Evolutionary conservation across 106 monocot species (phyloP).

Genomic region (Allium cepa): DNA sequence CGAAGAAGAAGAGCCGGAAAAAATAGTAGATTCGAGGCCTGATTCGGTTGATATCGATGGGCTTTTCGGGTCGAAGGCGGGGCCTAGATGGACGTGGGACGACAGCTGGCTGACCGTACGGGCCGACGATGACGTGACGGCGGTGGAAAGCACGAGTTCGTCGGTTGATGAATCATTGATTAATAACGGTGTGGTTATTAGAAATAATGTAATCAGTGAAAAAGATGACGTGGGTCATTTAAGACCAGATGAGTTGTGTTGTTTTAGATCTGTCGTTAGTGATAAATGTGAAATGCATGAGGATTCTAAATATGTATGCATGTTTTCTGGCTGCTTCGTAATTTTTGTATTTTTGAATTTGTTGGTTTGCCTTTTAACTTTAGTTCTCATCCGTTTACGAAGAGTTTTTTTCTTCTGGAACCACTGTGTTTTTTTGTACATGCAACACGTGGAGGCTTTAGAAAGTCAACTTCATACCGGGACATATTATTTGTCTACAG

Average conservation of each 20-base stretch:
- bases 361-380: no score
- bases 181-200: not conserved
- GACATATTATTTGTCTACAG: not conserved
- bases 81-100: slow-evolving; percentile 25
- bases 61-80: not conserved
- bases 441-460: not conserved
- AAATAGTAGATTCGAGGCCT: not conserved
- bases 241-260: not conserved
- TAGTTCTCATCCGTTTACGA: no score
- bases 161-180: not conserved
- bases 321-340: no score
- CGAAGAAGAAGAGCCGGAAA: slow-evolving; percentile 9
- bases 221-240: not conserved
- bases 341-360: no score
- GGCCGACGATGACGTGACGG: not conserved
- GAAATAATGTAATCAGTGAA: not conserved
- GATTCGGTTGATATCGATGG: slow-evolving; percentile 4
- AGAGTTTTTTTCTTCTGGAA: not conserved
- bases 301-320: not conserved
- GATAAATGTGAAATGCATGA: not conserved
- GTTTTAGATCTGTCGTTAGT: not conserved
- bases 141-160: not conserved
- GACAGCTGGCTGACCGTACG: slow-evolving; percentile 18
- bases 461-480: not conserved
- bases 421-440: not conserved